Percentiles rank a stretch among this genome's conserved stretches.
Conservation (phyloP, 768 basidiomycete genomes). For the Calocera viscosa region DNA sequence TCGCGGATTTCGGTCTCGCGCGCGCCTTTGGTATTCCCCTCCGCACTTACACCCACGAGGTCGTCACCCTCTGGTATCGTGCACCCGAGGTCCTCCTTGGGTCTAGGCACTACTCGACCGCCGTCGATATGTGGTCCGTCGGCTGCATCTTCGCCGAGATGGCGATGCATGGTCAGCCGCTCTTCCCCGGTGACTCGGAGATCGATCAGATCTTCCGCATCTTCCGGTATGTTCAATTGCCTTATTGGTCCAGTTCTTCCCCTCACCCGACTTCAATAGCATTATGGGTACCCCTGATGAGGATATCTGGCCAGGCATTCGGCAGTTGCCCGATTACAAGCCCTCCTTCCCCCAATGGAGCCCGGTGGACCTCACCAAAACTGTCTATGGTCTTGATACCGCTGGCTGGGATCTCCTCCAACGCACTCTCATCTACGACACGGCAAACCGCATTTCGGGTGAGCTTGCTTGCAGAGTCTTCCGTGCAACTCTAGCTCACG, state of each 20-base stretch:
- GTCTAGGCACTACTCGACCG: constrained; percentile 90
- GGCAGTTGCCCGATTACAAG: constrained; percentile 85
- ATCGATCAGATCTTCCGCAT: constrained; percentile 99
- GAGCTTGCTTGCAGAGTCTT: constrained; percentile 20
- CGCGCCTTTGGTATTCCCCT: constrained; percentile 97
- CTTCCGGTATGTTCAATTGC: constrained; percentile 55
- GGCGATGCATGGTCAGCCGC: constrained; percentile 75
- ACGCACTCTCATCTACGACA: constrained; percentile 73
- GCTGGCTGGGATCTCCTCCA: constrained; percentile 68
- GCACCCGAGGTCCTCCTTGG: constrained; percentile 95
- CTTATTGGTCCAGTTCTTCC: not conserved
- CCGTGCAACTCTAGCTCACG: constrained; percentile 7
- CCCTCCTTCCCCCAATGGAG: constrained; percentile 94
- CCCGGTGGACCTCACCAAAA: constrained; percentile 49
- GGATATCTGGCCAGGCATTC: constrained; percentile 82
- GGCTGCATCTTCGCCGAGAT: constrained; percentile 97
- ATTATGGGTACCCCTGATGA: constrained; percentile 91
- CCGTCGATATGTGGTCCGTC: constrained; percentile 99
- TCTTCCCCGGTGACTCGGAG: constrained; percentile 98
- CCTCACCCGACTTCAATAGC: constrained; percentile 33
- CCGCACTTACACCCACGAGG: constrained; percentile 99
- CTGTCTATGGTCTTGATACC: constrained; percentile 62
- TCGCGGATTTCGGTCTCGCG: constrained; percentile 93
- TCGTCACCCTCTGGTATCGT: constrained; percentile 98
- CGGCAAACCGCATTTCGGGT: constrained; percentile 87